Base-by-base conservation (phyloP, 805 yeast genomes). In the Lachancea sp. region DNA sequence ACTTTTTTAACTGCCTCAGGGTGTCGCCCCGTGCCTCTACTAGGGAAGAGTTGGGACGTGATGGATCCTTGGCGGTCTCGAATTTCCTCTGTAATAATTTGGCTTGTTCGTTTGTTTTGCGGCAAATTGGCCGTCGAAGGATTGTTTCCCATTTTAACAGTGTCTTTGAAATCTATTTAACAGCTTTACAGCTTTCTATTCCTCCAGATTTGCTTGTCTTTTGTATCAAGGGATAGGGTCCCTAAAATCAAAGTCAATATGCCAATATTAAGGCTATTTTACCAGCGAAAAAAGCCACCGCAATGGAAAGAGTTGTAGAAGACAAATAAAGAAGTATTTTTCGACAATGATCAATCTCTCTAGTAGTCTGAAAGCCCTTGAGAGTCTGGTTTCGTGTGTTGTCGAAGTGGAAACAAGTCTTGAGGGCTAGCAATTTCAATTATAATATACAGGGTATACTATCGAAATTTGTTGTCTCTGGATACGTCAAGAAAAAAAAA, bases 11-110 rank as follows among this genome's bases (percentile, higher is more conserved):
- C 38, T 16, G 49, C 26, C 12, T 41, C 42, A 5, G 46, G 39
- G 42, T 52, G 50, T 30, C 55, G 46, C 10, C 51, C 46, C 34
- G 48, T 40, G 43, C 50, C 50, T 26, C 44, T 45, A 13, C 41
- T 42, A n/a, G 55, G 54, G 31, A 55, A 55, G 15, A 55, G 48
- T 37, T 55, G 55, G 11, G 58, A 55, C 3, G 58, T 53, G 47
- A 42, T 52, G 44, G 48, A 46, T 17, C 40, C 49, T 19, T 46
- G 46, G 16, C 52, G 45, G 20, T 40, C 49, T 27, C 48, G 35
- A 22, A 38, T n/a, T 8, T 38, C 45, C 11, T 47, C 32, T 7
- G 41, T 38, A n/a, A 48, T 38, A n/a, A 48, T 36, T 31, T 42
- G 46, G 26, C 36, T 16, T 34, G 38, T 29, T 26, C 38, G 35